Evolutionary conservation across 257 asterid genomes (phyloP).

Genomic region (Nicotiana obtusifolia): DNA sequence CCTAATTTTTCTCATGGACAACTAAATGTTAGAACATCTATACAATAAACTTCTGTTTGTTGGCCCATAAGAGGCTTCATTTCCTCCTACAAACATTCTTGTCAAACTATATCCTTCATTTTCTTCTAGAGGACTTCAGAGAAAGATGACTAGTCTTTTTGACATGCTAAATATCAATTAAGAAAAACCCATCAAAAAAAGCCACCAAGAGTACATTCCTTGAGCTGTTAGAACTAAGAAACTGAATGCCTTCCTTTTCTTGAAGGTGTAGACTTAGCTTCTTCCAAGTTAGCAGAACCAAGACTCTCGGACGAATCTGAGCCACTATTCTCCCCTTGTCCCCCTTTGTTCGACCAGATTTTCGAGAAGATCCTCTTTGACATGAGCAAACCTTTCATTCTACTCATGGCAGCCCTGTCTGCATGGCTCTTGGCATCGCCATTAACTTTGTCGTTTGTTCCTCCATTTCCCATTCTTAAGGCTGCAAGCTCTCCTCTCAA

Average conservation of each 20-base stretch:
- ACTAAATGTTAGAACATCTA: slow-evolving; percentile 7
- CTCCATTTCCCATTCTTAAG: slow-evolving; percentile 57
- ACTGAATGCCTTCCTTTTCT: slow-evolving; percentile 82
- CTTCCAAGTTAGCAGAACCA: slow-evolving; percentile 62
- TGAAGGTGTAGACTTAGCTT: slow-evolving; percentile 58
- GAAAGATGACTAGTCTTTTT: slow-evolving; percentile 14
- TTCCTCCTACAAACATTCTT: slow-evolving; percentile 6
- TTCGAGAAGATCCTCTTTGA: slow-evolving; percentile 72
- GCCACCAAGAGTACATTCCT: not conserved
- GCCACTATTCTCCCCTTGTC: slow-evolving; percentile 67
- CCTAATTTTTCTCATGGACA: not conserved
- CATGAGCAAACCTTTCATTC: slow-evolving; percentile 60
- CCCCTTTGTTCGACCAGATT: slow-evolving; percentile 72
- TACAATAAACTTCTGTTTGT: not conserved
- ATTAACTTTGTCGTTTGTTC: slow-evolving; percentile 28
- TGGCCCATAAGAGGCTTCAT: not conserved
- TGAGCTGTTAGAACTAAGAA: slow-evolving; percentile 37
- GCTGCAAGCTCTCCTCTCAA: slow-evolving; percentile 82
- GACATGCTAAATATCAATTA: slow-evolving; percentile 13
- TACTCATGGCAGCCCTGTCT: slow-evolving; percentile 58
- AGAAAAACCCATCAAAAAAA: not conserved
- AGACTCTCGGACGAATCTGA: slow-evolving; percentile 91
- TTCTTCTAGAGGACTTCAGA: slow-evolving; percentile 7
- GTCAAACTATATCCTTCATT: slow-evolving; percentile 28
- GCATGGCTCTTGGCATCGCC: slow-evolving; percentile 30